Conservation (phyloP, 2,329 filamentous ascomycete species). For the Penicillium sp. region DNA sequence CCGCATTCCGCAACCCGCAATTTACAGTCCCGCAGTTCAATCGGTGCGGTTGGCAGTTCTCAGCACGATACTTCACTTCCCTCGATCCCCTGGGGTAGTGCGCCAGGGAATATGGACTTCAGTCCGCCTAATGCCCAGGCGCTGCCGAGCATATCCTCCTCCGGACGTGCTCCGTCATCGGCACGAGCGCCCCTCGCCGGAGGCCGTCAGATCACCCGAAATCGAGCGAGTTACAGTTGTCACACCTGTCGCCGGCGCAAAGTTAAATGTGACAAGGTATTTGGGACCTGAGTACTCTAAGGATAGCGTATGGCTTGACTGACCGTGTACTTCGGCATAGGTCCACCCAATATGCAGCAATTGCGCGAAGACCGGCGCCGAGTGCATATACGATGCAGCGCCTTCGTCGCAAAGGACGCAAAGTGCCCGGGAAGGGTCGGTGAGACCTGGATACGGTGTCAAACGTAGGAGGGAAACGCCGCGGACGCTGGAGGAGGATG, state of each 20-base stretch:
- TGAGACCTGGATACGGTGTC: slow-evolving; percentile 33
- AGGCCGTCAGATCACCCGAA: slow-evolving; percentile 52
- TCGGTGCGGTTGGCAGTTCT: not conserved
- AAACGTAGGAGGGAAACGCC: slow-evolving; percentile 42
- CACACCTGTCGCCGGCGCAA: slow-evolving; percentile 52
- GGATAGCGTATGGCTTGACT: not conserved
- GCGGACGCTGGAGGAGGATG: slow-evolving; percentile 34
- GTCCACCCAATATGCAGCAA: slow-evolving; percentile 52
- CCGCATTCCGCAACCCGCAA: slow-evolving; percentile 26
- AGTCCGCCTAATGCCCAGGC: slow-evolving; percentile 15
- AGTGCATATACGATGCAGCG: slow-evolving; percentile 48
- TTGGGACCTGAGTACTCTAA: no score
- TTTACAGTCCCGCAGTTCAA: slow-evolving; percentile 8
- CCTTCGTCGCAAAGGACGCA: slow-evolving; percentile 34
- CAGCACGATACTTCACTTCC: not conserved
- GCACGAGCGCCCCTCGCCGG: slow-evolving; percentile 27
- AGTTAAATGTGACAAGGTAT: slow-evolving; percentile 52
- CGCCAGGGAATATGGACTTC: slow-evolving; percentile 22
- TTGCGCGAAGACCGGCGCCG: slow-evolving; percentile 48
- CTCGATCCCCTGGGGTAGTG: not conserved
- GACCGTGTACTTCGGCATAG: slow-evolving; percentile 25
- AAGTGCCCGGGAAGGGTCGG: slow-evolving; percentile 15
- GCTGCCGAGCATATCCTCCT: slow-evolving; percentile 9
- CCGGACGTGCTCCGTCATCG: slow-evolving; percentile 12
- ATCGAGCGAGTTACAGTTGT: slow-evolving; percentile 53